Base-by-base conservation (phyloP, 345 rosid species). In the Melaleuca alternifolia region DNA sequence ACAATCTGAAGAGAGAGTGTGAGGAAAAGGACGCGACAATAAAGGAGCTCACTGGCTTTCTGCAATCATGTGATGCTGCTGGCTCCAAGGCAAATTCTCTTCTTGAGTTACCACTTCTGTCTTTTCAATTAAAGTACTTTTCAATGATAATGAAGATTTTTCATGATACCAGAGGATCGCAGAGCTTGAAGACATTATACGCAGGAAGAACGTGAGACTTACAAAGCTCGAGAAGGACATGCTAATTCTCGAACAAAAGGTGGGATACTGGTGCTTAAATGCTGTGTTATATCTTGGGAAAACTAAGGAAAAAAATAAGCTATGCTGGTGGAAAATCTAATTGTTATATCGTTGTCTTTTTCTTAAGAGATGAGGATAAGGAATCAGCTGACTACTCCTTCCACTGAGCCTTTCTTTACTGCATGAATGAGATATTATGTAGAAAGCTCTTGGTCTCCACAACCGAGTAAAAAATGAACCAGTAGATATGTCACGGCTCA, bases 11-110 rank as follows among this genome's bases (percentile, higher is more conserved):
- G 92, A 94, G 87, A 56, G 98, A 94, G 86, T 91, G 98, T 57
- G 96, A 97, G 89, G 97, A 93, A 89, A 97, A 97, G 91, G 99
- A 93, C 87, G 93, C 91, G 15, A 91, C 94, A 81, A 96, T 97
- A 86, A 94, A 90, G 92, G 98, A 97, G 86, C 91, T 97, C 75
- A 93, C 91, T 50, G 51, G 89, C 54, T 86, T 90, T 88, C 92
- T 94, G 84, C 95, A 92, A 84, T 88, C 92, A 65, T 91, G 94
- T 77, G 92, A 91, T 81, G 88, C 90, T 87, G 92, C 94, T 85
- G 92, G 92, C 88, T 93, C 98, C 51, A 95, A 95, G 92, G 99
- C 93, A 90, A 83, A 84, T 33, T 50, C 30, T 54, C 51, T n/a
- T 84, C 11, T n/a, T 50, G 20, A 84, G 86, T n/a, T 18, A 8